Base-by-base conservation (phyloP, 2,329 filamentous ascomycete species). In the Neonectria hederae region DNA sequence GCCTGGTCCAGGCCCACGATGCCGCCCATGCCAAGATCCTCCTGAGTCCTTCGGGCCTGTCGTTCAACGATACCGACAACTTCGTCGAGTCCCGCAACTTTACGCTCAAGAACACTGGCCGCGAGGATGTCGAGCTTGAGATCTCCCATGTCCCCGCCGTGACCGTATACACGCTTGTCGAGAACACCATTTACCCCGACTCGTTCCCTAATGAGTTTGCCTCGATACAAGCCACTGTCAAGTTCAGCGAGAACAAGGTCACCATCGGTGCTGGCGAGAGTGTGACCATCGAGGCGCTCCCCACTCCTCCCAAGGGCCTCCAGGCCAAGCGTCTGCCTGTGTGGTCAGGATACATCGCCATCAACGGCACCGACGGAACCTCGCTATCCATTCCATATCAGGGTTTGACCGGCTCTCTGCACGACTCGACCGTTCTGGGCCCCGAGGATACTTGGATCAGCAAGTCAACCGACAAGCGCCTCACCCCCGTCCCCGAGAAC, bases 51-150 rank as follows among this genome's bases (percentile, higher is more conserved):
- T 85, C 85, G n/a, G 86, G 83, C 74, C 76, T 91, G 14, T 83
- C 86, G 4, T 89, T 90, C 77, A 90, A 90, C 73, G 88, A 91
- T 74, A 88, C 87, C 0, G 85, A 86, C 67, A 74, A 90, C 79
- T 84, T 88, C 65, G 74, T 75, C 49, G 75, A 79, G 11, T 79
- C 77, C 2, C 77, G 83, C 46, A 82, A 83, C 66, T 88, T 90
- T 72, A 83, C 80, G 42, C 80, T 91, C 67, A 81, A 76, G 69
- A 91, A 90, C 78, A 79, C 79, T 5, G 85, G 84, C 49, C 75
- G 75, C 17, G 77, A 80, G 24, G 74, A 79, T 0, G 74, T 87
- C 54, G 84, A 83, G 6, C 89, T 88, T 75, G 78, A 79, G 8
- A 76, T 90, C 11, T 80, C 79, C 26, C 80, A 88, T 64, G 75